A percentile compares a stretch with the other conserved stretches of the same genome.
Conservation (phyloP, 371 early-diverging fungal genomes). For the Synchytrium microbalum region DNA sequence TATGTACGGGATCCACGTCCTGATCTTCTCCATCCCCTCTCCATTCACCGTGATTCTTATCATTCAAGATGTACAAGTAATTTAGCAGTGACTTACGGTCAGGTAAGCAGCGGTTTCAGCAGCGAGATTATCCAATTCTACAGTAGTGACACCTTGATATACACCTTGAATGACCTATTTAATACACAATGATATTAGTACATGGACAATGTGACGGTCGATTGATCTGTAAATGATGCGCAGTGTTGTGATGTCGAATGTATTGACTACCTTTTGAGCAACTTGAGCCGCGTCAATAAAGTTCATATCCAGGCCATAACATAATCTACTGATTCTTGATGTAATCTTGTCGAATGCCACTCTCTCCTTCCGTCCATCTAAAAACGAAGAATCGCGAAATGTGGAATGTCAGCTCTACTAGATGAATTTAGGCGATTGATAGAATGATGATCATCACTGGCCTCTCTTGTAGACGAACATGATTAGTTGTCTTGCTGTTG, state of each 20-base stretch:
- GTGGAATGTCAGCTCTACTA: neutral
- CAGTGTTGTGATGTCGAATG: neutral
- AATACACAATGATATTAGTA: constrained; percentile 1
- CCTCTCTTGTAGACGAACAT: neutral
- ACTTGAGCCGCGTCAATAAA: constrained; percentile 87
- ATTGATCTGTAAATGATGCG: constrained; percentile 7
- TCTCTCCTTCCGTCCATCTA: constrained; percentile 79
- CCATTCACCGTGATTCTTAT: too few species aligned
- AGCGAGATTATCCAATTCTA: constrained; percentile 93
- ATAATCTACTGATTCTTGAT: constrained; percentile 82
- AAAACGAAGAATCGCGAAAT: neutral
- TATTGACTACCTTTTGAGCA: constrained; percentile 70
- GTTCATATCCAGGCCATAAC: constrained; percentile 86
- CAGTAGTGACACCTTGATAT: constrained; percentile 93
- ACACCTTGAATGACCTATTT: constrained; percentile 86
- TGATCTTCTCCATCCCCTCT: too few species aligned
- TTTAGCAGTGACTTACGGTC: constrained; percentile 48
- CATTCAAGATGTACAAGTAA: too few species aligned
- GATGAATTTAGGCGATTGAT: neutral
- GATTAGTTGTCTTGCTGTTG: too few species aligned
- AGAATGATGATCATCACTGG: neutral
- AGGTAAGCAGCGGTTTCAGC: constrained; percentile 96
- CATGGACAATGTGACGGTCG: neutral
- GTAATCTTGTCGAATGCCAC: constrained; percentile 97
- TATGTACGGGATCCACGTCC: too few species aligned